Conservation (phyloP, 2,329 filamentous ascomycete species). For the Periconia sp. region DNA sequence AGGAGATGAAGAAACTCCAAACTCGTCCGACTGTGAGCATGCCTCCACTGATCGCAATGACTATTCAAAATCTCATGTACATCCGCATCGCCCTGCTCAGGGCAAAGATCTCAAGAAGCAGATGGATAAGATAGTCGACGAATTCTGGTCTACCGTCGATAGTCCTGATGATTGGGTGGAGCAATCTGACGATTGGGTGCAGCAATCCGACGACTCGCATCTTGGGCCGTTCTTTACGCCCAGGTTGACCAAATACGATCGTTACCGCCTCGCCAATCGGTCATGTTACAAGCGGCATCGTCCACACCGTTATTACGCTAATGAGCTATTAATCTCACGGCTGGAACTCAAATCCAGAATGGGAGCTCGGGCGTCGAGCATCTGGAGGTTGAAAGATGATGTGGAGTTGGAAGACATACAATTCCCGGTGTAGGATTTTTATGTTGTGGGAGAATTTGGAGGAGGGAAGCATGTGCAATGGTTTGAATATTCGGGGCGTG, state of each 20-base stretch:
- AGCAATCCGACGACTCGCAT: not conserved
- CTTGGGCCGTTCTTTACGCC: not conserved
- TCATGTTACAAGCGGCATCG: not conserved
- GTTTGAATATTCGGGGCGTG: no score
- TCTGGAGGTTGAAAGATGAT: not conserved
- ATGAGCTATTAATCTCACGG: conserved; percentile 14
- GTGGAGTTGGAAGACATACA: not conserved
- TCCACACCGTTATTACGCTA: conserved; percentile 5
- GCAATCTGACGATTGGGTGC: not conserved
- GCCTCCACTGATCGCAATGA: not conserved
- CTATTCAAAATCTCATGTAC: not conserved
- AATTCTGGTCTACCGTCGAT: not conserved
- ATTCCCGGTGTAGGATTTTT: no score
- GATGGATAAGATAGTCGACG: not conserved
- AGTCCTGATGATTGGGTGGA: not conserved
- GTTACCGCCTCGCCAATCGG: not conserved
- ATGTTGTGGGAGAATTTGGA: no score
- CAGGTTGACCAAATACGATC: not conserved
- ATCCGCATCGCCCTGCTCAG: no score
- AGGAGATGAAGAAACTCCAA: no score
- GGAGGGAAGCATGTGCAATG: no score
- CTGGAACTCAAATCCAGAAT: conserved; percentile 12
- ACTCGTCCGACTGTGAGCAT: no score
- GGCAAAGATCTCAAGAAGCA: no score
- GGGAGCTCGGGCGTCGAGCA: not conserved